A percentile compares a stretch with the other conserved stretches of the same genome.
phyloP scores from a whole-genome alignment of 352 stramenopile species.

The Phytopythium sindhum region DNA sequence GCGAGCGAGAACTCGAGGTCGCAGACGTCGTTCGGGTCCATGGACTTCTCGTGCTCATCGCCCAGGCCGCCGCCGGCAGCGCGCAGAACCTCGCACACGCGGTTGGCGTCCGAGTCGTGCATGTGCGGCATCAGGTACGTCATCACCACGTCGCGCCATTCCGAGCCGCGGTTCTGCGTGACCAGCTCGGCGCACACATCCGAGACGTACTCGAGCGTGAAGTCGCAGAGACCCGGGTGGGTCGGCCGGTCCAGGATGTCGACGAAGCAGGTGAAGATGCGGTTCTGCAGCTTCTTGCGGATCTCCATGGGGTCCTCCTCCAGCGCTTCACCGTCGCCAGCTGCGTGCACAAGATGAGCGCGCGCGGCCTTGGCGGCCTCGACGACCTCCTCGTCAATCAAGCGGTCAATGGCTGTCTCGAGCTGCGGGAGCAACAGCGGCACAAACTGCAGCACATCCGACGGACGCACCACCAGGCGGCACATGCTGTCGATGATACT shows the following conservation, averaged over 20 bases:
- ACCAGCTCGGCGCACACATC: constrained; percentile 61
- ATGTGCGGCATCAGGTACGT: constrained; percentile 56
- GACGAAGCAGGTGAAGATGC: constrained; percentile 43
- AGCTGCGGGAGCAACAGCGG: constrained; percentile 90
- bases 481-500: constrained; percentile 95
- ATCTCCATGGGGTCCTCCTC: constrained; percentile 59
- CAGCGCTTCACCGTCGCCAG: constrained; percentile 42
- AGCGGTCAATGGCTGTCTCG: constrained; percentile 88
- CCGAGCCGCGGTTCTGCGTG: constrained; percentile 47
- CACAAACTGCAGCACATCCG: constrained; percentile 90
- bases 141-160: constrained; percentile 54
- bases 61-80: constrained; percentile 49
- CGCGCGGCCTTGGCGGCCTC: constrained; percentile 56
- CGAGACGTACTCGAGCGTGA: constrained; percentile 55
- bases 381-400: constrained; percentile 92
- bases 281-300: constrained; percentile 42
- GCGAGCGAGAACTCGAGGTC: constrained; percentile 71
- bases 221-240: constrained; percentile 46
- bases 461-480: constrained; percentile 79
- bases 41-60: constrained; percentile 48
- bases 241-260: constrained; percentile 41
- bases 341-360: constrained; percentile 51
- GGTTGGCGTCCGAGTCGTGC: constrained; percentile 43
- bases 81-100: constrained; percentile 45
- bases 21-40: constrained; percentile 66